phyloP scores from a whole-genome alignment of 768 basidiomycete species.

The Galerina sulciceps region DNA sequence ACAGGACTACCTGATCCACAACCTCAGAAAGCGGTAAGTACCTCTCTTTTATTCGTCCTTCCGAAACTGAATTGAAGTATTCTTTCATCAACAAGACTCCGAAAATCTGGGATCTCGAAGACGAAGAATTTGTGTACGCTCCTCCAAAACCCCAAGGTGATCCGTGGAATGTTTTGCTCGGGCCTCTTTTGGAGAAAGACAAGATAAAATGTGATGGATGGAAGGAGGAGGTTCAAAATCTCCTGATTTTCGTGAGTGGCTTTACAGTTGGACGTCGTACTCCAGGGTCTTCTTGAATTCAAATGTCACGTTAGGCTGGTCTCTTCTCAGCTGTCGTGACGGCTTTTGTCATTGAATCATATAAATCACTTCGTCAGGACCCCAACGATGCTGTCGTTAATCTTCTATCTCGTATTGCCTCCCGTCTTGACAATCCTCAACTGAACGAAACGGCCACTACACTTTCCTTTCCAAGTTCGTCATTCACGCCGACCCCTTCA shows the following conservation, averaged over 20 bases:
- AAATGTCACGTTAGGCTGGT: constrained; percentile 16
- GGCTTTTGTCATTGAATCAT: constrained; percentile 14
- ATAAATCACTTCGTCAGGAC: constrained; percentile 19
- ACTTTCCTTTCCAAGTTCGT: not conserved
- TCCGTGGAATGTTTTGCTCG: constrained; percentile 5
- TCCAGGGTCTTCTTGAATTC: not conserved
- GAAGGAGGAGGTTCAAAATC: constrained; percentile 22
- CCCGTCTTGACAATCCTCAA: not conserved
- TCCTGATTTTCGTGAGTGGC: constrained; percentile 24
- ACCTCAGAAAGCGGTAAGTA: no score
- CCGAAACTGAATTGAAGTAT: no score
- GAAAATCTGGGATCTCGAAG: constrained; percentile 11
- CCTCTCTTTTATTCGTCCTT: no score
- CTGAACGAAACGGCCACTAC: not conserved
- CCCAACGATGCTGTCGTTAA: constrained; percentile 10
- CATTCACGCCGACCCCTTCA: not conserved
- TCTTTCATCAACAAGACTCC: not conserved
- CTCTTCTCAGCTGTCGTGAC: constrained; percentile 29
- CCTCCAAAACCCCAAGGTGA: constrained; percentile 7
- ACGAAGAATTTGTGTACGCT: constrained; percentile 7
- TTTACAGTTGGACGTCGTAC: not conserved
- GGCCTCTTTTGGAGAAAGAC: constrained; percentile 14
- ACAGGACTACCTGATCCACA: no score
- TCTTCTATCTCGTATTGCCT: constrained; percentile 14
- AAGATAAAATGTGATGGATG: constrained; percentile 17